Evolutionary conservation across 768 basidiomycete species (phyloP).

Genomic region (Lactarius indigo): DNA sequence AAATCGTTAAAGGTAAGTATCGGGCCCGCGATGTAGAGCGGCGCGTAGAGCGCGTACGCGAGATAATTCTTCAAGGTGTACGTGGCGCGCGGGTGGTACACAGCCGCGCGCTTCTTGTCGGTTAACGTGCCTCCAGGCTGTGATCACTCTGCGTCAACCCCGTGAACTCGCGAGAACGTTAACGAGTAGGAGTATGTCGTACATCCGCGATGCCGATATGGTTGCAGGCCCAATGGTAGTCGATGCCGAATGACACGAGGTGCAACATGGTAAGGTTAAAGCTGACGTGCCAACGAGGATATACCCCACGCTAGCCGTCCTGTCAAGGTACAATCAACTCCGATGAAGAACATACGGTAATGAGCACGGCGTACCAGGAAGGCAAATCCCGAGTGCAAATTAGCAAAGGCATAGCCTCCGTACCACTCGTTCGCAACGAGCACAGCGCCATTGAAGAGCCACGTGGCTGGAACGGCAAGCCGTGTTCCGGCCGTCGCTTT

Average conservation of each 20-base stretch:
- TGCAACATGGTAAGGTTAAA: constrained; percentile 98
- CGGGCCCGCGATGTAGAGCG: constrained; percentile 93
- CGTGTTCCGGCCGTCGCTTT: constrained; percentile 42
- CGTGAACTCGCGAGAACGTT: constrained; percentile 24
- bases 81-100: constrained; percentile 49
- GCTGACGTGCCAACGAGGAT: constrained; percentile 88
- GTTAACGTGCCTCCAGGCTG: constrained; percentile 34
- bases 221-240: constrained; percentile 80
- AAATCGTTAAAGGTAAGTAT: constrained; percentile 97
- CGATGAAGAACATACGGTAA: no score
- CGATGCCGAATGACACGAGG: constrained; percentile 89
- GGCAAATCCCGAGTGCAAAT: constrained; percentile 50
- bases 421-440: constrained; percentile 75
- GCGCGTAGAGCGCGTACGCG: constrained; percentile 86
- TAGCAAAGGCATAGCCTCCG: constrained; percentile 67
- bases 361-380: constrained; percentile 51
- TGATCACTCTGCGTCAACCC: not conserved
- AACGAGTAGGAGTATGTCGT: not conserved
- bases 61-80: constrained; percentile 76
- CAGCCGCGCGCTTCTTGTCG: constrained; percentile 58
- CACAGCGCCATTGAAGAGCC: constrained; percentile 72
- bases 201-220: constrained; percentile 42
- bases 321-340: constrained; percentile 29
- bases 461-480: constrained; percentile 54
- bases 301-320: constrained; percentile 69